phyloP scores from a whole-genome alignment of 176 grass and related monocot genomes.

The Triticum dicoccoides region DNA sequence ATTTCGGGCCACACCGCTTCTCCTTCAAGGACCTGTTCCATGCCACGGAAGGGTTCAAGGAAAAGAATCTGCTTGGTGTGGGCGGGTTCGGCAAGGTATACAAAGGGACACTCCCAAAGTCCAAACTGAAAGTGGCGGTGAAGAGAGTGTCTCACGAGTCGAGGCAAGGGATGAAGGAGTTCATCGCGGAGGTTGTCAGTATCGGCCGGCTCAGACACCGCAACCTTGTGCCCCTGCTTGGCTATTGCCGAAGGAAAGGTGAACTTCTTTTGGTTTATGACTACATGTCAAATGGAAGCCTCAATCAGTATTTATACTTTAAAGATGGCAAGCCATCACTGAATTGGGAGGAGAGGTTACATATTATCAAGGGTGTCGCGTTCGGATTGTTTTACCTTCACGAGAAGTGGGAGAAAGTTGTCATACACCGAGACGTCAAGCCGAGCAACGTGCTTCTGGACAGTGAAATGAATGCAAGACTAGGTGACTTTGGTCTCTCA shows the following conservation, averaged over 20 bases:
- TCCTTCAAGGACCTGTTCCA: constrained; percentile 29
- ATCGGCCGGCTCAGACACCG: constrained; percentile 30
- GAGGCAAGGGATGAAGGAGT: constrained; percentile 35
- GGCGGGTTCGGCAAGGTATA: constrained; percentile 44
- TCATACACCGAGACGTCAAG: constrained; percentile 36
- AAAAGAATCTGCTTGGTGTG: constrained; percentile 14
- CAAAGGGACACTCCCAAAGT: constrained; percentile 25
- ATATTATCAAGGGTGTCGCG: constrained; percentile 17
- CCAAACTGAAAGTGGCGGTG: constrained; percentile 15
- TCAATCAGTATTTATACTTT: neutral
- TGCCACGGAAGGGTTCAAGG: constrained; percentile 21
- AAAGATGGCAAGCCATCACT: neutral
- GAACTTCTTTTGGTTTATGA: constrained; percentile 32
- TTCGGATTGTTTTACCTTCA: constrained; percentile 26
- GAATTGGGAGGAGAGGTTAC: constrained; percentile 2
- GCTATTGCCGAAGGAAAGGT: constrained; percentile 22
- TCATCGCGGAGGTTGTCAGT: constrained; percentile 26
- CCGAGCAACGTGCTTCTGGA: constrained; percentile 33
- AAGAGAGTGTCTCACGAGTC: constrained; percentile 41
- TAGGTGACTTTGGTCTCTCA: constrained; percentile 38
- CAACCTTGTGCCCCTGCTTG: constrained; percentile 11
- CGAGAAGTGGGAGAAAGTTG: constrained; percentile 40
- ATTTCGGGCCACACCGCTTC: constrained; percentile 33
- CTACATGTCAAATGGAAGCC: constrained; percentile 33
- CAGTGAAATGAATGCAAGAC: constrained; percentile 19